phyloP scores from a whole-genome alignment of 2,329 filamentous ascomycete species.

The Trichoderma simmonsii region DNA sequence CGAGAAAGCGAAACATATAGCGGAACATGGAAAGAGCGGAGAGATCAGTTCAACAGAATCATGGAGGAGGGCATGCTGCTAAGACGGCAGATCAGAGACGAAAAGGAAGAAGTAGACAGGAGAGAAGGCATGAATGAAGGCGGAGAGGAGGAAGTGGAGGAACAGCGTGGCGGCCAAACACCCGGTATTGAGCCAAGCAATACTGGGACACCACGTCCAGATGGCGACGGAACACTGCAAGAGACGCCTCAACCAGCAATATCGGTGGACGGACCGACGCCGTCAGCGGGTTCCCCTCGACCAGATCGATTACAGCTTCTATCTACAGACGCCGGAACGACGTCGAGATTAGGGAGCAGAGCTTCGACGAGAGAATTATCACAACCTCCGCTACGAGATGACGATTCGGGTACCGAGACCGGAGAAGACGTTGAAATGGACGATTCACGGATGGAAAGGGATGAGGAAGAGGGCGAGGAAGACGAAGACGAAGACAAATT shows the following conservation, averaged over 20 bases:
- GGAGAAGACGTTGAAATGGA: slow-evolving; percentile 60
- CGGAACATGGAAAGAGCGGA: slow-evolving; percentile 77
- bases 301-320: slow-evolving; percentile 29
- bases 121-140: slow-evolving; percentile 77
- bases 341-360: slow-evolving; percentile 28
- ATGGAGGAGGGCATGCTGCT: slow-evolving; percentile 89
- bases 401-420: slow-evolving; percentile 38
- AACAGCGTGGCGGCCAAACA: slow-evolving; percentile 45
- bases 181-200: slow-evolving; percentile 49
- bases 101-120: slow-evolving; percentile 90
- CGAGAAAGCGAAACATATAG: slow-evolving; percentile 79
- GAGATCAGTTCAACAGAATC: slow-evolving; percentile 83
- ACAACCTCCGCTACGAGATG: slow-evolving; percentile 29
- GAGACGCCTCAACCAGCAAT: slow-evolving; percentile 28
- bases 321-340: slow-evolving; percentile 21
- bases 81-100: slow-evolving; percentile 81
- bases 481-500: slow-evolving; percentile 31
- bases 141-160: slow-evolving; percentile 57
- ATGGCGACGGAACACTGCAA: slow-evolving; percentile 35
- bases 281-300: slow-evolving; percentile 30
- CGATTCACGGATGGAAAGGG: slow-evolving; percentile 39
- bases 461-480: slow-evolving; percentile 38
- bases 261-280: slow-evolving; percentile 34
- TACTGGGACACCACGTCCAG: slow-evolving; percentile 49
- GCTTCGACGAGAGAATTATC: slow-evolving; percentile 28